Conservation (phyloP, 2,329 filamentous ascomycete genomes). For the Claviceps spartinae region DNA sequence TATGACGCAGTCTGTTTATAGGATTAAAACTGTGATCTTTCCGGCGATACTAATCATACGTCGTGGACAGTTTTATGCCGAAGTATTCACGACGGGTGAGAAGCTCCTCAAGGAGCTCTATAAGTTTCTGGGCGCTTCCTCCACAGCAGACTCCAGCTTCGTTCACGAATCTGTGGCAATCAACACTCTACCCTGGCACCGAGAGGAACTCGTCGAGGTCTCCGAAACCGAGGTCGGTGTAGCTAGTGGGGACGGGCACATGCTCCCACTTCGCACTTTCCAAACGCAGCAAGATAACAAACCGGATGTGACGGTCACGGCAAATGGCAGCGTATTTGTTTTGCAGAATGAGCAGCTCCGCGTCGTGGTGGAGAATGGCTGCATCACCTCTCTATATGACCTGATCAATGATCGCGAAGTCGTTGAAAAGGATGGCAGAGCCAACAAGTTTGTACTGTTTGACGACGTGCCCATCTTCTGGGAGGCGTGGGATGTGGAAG, state of each 20-base stretch:
- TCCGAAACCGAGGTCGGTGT: slow-evolving; percentile 39
- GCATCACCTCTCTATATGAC: slow-evolving; percentile 77
- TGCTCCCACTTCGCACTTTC: slow-evolving; percentile 37
- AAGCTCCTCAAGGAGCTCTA: slow-evolving; percentile 59
- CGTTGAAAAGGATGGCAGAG: slow-evolving; percentile 59
- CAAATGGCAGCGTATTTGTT: slow-evolving; percentile 51
- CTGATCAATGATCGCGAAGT: slow-evolving; percentile 60
- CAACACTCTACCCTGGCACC: slow-evolving; percentile 80
- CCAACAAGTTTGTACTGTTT: slow-evolving; percentile 85
- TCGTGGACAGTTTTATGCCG: slow-evolving; percentile 53
- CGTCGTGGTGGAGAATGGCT: slow-evolving; percentile 59
- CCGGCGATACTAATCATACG: slow-evolving; percentile 11
- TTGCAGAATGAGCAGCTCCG: slow-evolving; percentile 66
- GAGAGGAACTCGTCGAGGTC: slow-evolving; percentile 58
- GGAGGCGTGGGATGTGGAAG: slow-evolving; percentile 97
- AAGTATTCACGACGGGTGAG: slow-evolving; percentile 66
- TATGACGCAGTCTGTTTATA: slow-evolving; percentile 17
- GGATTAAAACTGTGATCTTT: too few relatives aligned
- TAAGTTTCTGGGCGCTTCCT: slow-evolving; percentile 48
- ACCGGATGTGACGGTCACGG: slow-evolving; percentile 37
- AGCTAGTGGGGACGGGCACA: slow-evolving; percentile 41
- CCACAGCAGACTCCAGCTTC: slow-evolving; percentile 24
- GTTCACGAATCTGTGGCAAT: slow-evolving; percentile 47
- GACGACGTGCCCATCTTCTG: slow-evolving; percentile 96
- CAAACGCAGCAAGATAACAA: slow-evolving; percentile 26